Evolutionary conservation across 2,329 filamentous ascomycete genomes (phyloP).

Genomic region (Exophiala lecanii-corni): DNA sequence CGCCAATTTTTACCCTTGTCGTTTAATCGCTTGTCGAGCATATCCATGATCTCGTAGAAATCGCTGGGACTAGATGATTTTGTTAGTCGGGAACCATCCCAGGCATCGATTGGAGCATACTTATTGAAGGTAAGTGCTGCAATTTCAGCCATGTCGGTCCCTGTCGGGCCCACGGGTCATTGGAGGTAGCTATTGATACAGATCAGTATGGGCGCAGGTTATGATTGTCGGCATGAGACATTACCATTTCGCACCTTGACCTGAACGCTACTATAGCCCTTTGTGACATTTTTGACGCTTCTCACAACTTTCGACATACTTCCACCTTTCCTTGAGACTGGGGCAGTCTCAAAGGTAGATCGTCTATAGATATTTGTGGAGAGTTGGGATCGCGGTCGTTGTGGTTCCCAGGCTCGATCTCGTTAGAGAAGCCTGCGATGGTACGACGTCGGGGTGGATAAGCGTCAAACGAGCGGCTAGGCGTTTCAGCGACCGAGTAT

Average conservation of each 20-base stretch:
- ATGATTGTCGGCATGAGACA: constrained; percentile 29
- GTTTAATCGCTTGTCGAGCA: constrained; percentile 96
- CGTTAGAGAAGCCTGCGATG: constrained; percentile 19
- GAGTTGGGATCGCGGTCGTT: constrained; percentile 8
- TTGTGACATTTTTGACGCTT: constrained; percentile 98
- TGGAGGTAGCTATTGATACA: constrained; percentile 75
- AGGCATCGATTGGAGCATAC: constrained; percentile 46
- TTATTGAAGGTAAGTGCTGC: constrained; percentile 96
- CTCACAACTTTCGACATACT: constrained; percentile 93
- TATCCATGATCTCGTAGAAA: constrained; percentile 99
- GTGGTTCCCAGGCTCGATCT: constrained; percentile 9
- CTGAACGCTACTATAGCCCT: constrained; percentile 93
- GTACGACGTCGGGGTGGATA: constrained; percentile 21
- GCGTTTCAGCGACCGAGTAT: constrained; percentile 24
- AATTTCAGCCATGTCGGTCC: constrained; percentile 98
- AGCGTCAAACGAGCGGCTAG: constrained; percentile 20
- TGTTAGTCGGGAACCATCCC: constrained; percentile 11
- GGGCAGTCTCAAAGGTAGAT: constrained; percentile 18
- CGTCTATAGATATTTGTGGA: constrained; percentile 19
- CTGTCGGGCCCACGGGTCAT: constrained; percentile 96
- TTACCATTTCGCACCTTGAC: constrained; percentile 97
- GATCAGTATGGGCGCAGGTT: constrained; percentile 3
- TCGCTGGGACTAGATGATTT: constrained; percentile 68
- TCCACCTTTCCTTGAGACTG: constrained; percentile 18
- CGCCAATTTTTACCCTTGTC: constrained; percentile 99